These are phyloP conservation scores for Dactylellina sp. DNA, from an alignment of 2,329 filamentous ascomycete species.

Conservation along the genomic window DNA sequence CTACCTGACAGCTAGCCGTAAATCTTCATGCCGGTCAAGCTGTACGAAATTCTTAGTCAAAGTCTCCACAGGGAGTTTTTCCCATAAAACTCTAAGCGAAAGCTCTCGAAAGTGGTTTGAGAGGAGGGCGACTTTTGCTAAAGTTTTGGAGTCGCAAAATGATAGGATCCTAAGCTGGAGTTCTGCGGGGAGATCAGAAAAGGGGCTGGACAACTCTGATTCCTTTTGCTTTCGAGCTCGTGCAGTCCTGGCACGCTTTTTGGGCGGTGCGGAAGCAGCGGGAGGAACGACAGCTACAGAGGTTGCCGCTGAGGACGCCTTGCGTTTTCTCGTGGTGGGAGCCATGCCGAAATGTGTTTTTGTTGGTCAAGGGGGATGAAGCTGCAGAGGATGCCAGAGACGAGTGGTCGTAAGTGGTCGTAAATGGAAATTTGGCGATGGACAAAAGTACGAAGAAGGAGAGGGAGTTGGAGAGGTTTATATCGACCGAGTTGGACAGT, in stretches of 20 bases:
- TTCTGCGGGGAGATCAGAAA: slow-evolving; percentile 25
- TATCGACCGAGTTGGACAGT: background rate
- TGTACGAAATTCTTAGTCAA: slow-evolving; percentile 27
- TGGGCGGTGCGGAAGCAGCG: background rate
- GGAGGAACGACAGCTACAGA: too few relatives aligned
- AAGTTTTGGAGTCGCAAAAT: slow-evolving; percentile 19
- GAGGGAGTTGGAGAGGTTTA: background rate
- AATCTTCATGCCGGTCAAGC: slow-evolving; percentile 43
- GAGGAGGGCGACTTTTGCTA: slow-evolving; percentile 25
- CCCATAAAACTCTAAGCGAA: slow-evolving; percentile 33
- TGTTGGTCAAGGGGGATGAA: too few relatives aligned
- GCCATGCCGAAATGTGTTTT: slow-evolving; percentile 2
- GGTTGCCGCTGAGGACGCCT: background rate
- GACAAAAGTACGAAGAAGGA: background rate
- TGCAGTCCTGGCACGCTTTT: slow-evolving; percentile 12
- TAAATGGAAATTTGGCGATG: background rate
- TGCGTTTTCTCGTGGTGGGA: slow-evolving; percentile 6
- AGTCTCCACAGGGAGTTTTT: slow-evolving; percentile 24
- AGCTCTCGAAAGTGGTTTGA: slow-evolving; percentile 36
- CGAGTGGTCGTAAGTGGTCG: too few relatives aligned
- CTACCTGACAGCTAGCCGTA: slow-evolving; percentile 42
- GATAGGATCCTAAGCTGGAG: slow-evolving; percentile 36
- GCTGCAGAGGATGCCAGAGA: too few relatives aligned
- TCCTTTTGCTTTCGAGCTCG: slow-evolving; percentile 7
- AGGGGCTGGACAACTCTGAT: slow-evolving; percentile 4